phyloP scores from a whole-genome alignment of 2,329 filamentous ascomycete genomes.

The Neospermospora avenae region DNA sequence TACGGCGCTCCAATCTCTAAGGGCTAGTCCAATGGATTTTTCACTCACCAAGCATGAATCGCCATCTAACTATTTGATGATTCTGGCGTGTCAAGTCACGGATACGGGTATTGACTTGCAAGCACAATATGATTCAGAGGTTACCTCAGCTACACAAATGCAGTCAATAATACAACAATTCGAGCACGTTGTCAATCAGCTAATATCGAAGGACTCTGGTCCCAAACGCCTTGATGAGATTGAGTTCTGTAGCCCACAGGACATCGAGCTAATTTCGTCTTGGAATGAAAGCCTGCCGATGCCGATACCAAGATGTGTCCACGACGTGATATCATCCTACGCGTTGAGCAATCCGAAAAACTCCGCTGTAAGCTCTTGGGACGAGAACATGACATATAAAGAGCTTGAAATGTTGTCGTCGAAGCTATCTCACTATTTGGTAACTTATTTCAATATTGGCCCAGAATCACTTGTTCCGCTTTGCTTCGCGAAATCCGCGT shows the following conservation, averaged over 20 bases:
- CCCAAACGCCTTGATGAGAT: neutral
- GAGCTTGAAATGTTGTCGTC: constrained; percentile 26
- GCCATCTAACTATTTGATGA: constrained; percentile 41
- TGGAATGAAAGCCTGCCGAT: neutral
- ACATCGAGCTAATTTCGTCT: neutral
- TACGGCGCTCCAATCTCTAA: neutral
- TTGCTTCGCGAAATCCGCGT: constrained; percentile 29
- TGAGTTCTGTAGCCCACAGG: neutral
- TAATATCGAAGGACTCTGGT: neutral
- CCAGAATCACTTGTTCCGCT: constrained; percentile 19
- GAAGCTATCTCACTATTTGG: constrained; percentile 17
- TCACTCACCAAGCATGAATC: constrained; percentile 31
- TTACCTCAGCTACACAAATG: neutral
- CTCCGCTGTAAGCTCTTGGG: constrained; percentile 20
- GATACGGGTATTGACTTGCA: constrained; percentile 41
- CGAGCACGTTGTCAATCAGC: neutral
- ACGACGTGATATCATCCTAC: neutral
- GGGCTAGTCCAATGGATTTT: neutral
- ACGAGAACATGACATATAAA: constrained; percentile 26
- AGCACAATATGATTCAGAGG: constrained; percentile 41
- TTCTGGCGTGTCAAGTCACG: constrained; percentile 43
- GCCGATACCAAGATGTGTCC: constrained; percentile 2
- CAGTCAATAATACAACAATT: neutral
- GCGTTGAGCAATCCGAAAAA: neutral
- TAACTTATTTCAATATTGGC: constrained; percentile 15